phyloP scores from a whole-genome alignment of 345 rosid species.

The Carallia pectinifolia region DNA sequence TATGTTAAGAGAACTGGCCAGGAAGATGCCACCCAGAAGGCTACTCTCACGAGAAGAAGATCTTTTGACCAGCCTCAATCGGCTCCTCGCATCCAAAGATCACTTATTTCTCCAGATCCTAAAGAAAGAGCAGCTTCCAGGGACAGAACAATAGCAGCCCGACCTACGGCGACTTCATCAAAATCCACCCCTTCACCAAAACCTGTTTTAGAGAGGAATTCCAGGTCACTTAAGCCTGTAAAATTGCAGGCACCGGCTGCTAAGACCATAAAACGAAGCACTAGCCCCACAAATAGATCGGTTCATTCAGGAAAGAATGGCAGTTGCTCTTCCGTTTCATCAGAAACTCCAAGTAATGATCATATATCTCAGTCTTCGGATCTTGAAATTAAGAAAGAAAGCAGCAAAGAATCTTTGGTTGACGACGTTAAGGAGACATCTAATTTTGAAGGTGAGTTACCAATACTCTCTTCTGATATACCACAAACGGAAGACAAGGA shows the following conservation, averaged over 20 bases:
- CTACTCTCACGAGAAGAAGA: constrained; percentile 55
- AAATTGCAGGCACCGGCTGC: constrained; percentile 28
- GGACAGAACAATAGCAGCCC: constrained; percentile 29
- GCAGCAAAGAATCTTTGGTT: constrained; percentile 13
- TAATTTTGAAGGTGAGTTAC: constrained; percentile 24
- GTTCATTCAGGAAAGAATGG: constrained; percentile 19
- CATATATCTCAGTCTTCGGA: constrained; percentile 19
- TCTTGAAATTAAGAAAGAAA: constrained; percentile 27
- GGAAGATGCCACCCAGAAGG: constrained; percentile 33
- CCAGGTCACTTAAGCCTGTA: constrained; percentile 26
- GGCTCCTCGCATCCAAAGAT: constrained; percentile 33
- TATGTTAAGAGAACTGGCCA: constrained; percentile 34
- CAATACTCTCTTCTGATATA: constrained; percentile 12
- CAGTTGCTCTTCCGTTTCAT: neutral
- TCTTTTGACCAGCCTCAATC: constrained; percentile 76
- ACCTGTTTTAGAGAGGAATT: constrained; percentile 31
- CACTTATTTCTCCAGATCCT: constrained; percentile 39
- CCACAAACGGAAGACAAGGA: constrained; percentile 21
- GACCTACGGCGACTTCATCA: constrained; percentile 39
- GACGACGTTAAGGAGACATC: constrained; percentile 37
- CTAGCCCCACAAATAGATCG: constrained; percentile 1
- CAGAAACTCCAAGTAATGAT: constrained; percentile 8
- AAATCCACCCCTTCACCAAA: constrained; percentile 11
- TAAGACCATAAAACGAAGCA: constrained; percentile 24
- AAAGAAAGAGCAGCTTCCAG: constrained; percentile 33